Evolutionary conservation across 352 stramenopile genomes (phyloP).

Genomic region (Phytophthora pluvialis): DNA sequence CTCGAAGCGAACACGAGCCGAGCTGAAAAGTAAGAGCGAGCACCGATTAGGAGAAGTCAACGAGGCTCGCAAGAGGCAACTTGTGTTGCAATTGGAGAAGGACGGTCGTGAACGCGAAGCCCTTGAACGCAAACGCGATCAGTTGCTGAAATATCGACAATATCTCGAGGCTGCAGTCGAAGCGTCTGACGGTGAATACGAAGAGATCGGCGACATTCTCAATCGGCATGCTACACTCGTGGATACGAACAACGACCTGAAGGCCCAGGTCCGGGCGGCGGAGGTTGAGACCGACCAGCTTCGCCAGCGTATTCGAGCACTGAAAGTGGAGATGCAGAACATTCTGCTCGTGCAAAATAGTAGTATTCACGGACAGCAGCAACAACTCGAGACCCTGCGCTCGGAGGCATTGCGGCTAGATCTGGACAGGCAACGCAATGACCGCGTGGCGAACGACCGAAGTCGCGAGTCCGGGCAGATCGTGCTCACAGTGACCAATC

Average conservation of each 20-base stretch:
- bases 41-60: slow-evolving; percentile 75
- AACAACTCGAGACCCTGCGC: slow-evolving; percentile 81
- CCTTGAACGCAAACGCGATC: slow-evolving; percentile 80
- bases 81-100: slow-evolving; percentile 75
- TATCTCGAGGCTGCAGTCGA: slow-evolving; percentile 88
- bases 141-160: slow-evolving; percentile 84
- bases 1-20: slow-evolving; percentile 86
- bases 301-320: slow-evolving; percentile 71
- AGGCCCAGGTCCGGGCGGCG: slow-evolving; percentile 66
- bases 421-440: slow-evolving; percentile 76
- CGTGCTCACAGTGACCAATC: slow-evolving; percentile 91
- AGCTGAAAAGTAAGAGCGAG: slow-evolving; percentile 91
- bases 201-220: slow-evolving; percentile 86
- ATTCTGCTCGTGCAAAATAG: slow-evolving; percentile 86
- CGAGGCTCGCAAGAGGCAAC: slow-evolving; percentile 80
- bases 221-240: slow-evolving; percentile 87
- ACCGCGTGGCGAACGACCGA: slow-evolving; percentile 82
- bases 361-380: slow-evolving; percentile 81
- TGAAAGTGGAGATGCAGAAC: slow-evolving; percentile 88
- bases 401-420: slow-evolving; percentile 83
- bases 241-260: slow-evolving; percentile 89
- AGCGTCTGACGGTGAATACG: slow-evolving; percentile 82
- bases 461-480: slow-evolving; percentile 90
- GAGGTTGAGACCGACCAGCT: slow-evolving; percentile 83
- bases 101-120: slow-evolving; percentile 66